Evolutionary conservation across 495 filamentous ascomycete species (phyloP).

Genomic region (Schizothecium vesticola): DNA sequence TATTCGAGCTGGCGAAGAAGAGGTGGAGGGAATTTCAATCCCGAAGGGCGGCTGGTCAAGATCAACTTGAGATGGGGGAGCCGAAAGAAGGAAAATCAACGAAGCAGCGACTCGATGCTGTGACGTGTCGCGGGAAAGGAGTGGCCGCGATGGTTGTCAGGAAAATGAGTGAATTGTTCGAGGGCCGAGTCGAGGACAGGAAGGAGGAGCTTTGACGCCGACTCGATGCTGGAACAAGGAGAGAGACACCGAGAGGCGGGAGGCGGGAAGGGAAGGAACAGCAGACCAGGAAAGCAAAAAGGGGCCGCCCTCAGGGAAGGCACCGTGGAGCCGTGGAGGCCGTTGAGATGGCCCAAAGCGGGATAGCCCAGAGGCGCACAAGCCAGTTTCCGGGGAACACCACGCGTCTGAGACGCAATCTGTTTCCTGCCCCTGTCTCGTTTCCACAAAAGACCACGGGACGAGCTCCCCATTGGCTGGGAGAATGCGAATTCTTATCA

Average conservation of each 20-base stretch:
- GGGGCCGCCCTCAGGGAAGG: slow-evolving; percentile 4
- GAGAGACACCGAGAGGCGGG: neutral
- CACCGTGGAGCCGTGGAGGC: neutral
- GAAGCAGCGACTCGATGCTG: neutral
- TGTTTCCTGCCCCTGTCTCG: slow-evolving; percentile 7
- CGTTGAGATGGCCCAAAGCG: slow-evolving; percentile 2
- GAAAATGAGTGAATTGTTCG: neutral
- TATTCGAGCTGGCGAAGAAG: neutral
- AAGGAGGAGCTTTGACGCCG: neutral
- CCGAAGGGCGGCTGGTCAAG: slow-evolving; percentile 11
- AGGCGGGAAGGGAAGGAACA: neutral
- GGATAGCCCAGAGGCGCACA: slow-evolving; percentile 6
- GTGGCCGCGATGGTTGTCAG: neutral
- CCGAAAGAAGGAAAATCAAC: slow-evolving; percentile 1
- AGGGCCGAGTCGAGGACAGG: neutral
- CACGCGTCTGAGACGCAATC: slow-evolving; percentile 8
- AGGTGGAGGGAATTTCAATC: no score
- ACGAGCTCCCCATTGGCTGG: neutral
- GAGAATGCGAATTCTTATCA: neutral
- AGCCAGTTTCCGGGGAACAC: slow-evolving; percentile 11
- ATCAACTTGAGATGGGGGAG: slow-evolving; percentile 15
- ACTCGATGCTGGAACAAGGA: slow-evolving; percentile 5
- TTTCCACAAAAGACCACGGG: neutral
- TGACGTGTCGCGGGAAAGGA: neutral
- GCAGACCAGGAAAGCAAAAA: slow-evolving; percentile 1